phyloP scores from a whole-genome alignment of 2,329 filamentous ascomycete genomes.

The Epichloe bromicola region DNA sequence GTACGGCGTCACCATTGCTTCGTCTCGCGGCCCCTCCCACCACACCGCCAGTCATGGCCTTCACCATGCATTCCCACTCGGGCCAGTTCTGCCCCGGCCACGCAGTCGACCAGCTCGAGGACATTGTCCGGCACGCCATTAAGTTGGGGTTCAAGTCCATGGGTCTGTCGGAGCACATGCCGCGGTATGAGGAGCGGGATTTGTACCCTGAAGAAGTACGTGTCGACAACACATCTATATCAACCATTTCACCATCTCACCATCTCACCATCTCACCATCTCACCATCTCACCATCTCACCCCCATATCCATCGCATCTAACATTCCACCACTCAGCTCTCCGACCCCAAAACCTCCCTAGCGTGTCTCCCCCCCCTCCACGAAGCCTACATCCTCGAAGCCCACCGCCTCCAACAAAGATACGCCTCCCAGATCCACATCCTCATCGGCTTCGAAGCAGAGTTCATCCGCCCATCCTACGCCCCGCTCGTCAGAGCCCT shows the following conservation, averaged over 20 bases:
- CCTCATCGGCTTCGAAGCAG: conserved; percentile 81
- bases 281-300: not conserved
- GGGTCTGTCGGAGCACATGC: conserved; percentile 91
- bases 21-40: too few relatives aligned
- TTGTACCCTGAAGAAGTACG: conserved; percentile 82
- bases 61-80: conserved; percentile 96
- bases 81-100: conserved; percentile 92
- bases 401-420: conserved; percentile 53
- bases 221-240: not conserved
- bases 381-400: conserved; percentile 63
- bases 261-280: too few relatives aligned
- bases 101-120: conserved; percentile 73
- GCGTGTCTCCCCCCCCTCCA: conserved; percentile 42
- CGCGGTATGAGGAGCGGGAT: conserved; percentile 58
- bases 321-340: conserved; percentile 25
- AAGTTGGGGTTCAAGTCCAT: conserved; percentile 67
- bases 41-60: conserved; percentile 52
- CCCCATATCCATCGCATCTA: not conserved
- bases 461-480: conserved; percentile 71
- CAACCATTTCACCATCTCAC: not conserved
- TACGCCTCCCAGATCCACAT: conserved; percentile 64
- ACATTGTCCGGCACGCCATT: conserved; percentile 70
- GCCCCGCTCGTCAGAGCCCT: conserved; percentile 47
- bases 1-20: too few relatives aligned
- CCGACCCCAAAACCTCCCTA: conserved; percentile 34